Percentiles rank a stretch among this genome's conserved stretches.
Conservation (phyloP, 2,329 filamentous ascomycete species). For the Pseudocercospora musae region DNA sequence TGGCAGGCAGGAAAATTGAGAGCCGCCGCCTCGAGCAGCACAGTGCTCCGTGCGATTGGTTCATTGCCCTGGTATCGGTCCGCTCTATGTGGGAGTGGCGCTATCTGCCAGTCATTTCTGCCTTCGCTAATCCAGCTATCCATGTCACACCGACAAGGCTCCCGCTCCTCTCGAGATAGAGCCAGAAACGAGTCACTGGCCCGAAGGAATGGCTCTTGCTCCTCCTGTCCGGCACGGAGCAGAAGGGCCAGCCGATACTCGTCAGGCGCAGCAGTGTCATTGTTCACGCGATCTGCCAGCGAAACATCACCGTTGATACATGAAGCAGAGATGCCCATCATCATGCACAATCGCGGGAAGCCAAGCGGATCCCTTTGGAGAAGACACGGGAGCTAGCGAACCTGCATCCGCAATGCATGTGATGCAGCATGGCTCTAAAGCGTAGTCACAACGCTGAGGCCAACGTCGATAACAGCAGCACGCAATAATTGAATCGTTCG, state of each 20-base stretch:
- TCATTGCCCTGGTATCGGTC: slow-evolving; percentile 16
- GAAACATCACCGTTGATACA: slow-evolving; percentile 1
- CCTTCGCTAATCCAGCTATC: slow-evolving; percentile 16
- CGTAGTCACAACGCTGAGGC: slow-evolving; percentile 8
- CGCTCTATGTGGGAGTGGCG: slow-evolving; percentile 18
- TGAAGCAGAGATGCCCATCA: slow-evolving; percentile 7
- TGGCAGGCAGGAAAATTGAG: slow-evolving; percentile 15
- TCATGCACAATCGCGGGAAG: slow-evolving; percentile 8
- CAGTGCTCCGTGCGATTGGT: slow-evolving; percentile 12
- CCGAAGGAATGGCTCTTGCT: slow-evolving; percentile 11
- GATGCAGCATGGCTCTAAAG: slow-evolving; percentile 14
- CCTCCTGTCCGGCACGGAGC: slow-evolving; percentile 8
- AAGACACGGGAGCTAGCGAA: slow-evolving; percentile 9
- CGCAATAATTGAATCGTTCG: neutral
- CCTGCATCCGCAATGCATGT: slow-evolving; percentile 23
- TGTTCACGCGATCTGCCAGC: neutral
- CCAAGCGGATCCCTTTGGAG: slow-evolving; percentile 4
- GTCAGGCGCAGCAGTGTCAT: slow-evolving; percentile 1
- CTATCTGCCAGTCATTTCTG: slow-evolving; percentile 22
- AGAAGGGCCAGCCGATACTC: neutral
- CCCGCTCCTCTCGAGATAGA: slow-evolving; percentile 17
- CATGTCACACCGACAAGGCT: slow-evolving; percentile 18
- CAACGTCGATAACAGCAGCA: slow-evolving; percentile 11
- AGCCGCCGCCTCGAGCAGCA: slow-evolving; percentile 20
- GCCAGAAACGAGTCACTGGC: slow-evolving; percentile 17